Percentiles rank a stretch among this genome's conserved stretches.
phyloP scores from a whole-genome alignment of 495 filamentous ascomycete species.

The Pseudoneurospora amorphoporcata region DNA sequence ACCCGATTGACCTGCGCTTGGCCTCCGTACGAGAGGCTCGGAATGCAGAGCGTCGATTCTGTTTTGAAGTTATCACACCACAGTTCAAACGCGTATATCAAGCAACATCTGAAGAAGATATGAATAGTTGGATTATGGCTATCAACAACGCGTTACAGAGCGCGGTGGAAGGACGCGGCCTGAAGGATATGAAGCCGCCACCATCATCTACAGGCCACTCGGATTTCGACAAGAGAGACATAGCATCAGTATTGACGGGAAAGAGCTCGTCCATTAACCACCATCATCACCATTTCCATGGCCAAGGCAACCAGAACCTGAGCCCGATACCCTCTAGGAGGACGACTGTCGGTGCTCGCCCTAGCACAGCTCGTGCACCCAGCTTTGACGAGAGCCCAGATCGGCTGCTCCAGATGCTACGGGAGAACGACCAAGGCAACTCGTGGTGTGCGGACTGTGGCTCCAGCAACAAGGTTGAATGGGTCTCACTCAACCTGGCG shows the following conservation, averaged over 20 bases:
- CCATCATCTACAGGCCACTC: slow-evolving; percentile 36
- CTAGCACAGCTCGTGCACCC: slow-evolving; percentile 57
- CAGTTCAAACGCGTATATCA: slow-evolving; percentile 96
- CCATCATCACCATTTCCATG: slow-evolving; percentile 2
- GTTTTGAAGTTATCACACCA: slow-evolving; percentile 96
- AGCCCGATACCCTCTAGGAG: slow-evolving; percentile 57
- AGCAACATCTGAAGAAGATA: slow-evolving; percentile 94
- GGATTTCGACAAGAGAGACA: slow-evolving; percentile 59
- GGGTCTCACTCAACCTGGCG: slow-evolving; percentile 96
- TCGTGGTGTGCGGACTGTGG: slow-evolving; percentile 93
- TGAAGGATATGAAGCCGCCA: slow-evolving; percentile 32
- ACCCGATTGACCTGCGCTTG: slow-evolving; percentile 94
- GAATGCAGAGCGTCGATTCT: slow-evolving; percentile 89
- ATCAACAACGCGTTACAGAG: slow-evolving; percentile 97
- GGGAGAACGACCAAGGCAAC: slow-evolving; percentile 88
- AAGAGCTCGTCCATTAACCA: slow-evolving; percentile 65
- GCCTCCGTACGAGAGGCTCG: slow-evolving; percentile 93
- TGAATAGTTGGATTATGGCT: slow-evolving; percentile 91
- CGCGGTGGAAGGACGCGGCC: slow-evolving; percentile 74
- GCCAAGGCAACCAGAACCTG: slow-evolving; percentile 42
- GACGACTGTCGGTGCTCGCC: slow-evolving; percentile 78
- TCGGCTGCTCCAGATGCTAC: slow-evolving; percentile 73
- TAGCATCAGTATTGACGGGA: slow-evolving; percentile 86
- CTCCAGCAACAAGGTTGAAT: slow-evolving; percentile 84
- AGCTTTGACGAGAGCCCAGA: slow-evolving; percentile 71